Evolutionary conservation across 192 early-diverging fungal genomes (phyloP), one percentile per base, ranked within the genome.

Genomic region (Endogone sp.): DNA sequence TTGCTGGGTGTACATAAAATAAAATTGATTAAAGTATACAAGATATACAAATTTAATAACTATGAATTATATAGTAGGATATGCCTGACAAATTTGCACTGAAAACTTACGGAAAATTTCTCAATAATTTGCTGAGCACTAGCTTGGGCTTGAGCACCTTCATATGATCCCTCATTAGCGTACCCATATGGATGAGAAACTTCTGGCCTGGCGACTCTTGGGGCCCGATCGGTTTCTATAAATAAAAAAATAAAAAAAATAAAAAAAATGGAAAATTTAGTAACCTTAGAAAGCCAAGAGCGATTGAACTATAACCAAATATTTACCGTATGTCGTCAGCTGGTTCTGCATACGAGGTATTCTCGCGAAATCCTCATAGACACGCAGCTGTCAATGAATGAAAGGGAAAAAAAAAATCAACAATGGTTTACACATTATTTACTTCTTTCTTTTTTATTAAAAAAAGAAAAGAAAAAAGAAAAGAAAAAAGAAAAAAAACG

Each of bases 281-380:
- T n/a, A n/a, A n/a, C n/a, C n/a, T n/a, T n/a, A n/a, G n/a, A n/a
- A n/a, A n/a, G n/a, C n/a, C n/a, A n/a, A n/a, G n/a, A n/a, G n/a
- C n/a, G n/a, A n/a, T n/a, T n/a, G n/a, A n/a, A n/a, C n/a, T n/a
- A n/a, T n/a, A n/a, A n/a, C n/a, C n/a, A n/a, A n/a, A n/a, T n/a
- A n/a, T n/a, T n/a, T n/a, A n/a, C 22, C 59, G 21, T 23, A 28
- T 60, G 59, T 26, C 59, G 59, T 23, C 10, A 60, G 22, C 21
- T 60, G 59, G 27, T 23, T 23, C 22, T 23, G 22, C 22, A 60
- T 23, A 21, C 59, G 59, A 60, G 59, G 10, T 13, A 13, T 11
- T 26, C 59, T 23, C 24, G 59, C 84, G 79, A 93, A 94, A 62
- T 94, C 93, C 71, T 95, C 94, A 75, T 97, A 95, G 20, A 94